Conservation (phyloP, 768 basidiomycete genomes). For the Trametes cubensis region DNA sequence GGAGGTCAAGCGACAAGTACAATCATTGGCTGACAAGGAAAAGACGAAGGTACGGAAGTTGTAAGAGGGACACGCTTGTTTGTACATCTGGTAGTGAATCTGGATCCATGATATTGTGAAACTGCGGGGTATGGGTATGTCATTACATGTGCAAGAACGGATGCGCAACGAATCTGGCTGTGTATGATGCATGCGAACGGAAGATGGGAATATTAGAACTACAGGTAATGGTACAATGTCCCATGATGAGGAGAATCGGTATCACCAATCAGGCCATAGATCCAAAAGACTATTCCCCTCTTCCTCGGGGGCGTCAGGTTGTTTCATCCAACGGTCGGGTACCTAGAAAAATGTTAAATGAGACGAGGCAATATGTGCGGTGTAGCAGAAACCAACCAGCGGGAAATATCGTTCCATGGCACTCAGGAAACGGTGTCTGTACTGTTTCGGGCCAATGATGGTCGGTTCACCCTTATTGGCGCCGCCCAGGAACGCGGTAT, state of each 20-base stretch:
- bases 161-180: neutral
- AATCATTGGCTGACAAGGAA: slow-evolving; percentile 48
- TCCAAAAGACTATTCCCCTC: slow-evolving; percentile 49
- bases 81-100: slow-evolving; percentile 4
- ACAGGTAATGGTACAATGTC: slow-evolving; percentile 9
- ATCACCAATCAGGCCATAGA: slow-evolving; percentile 45
- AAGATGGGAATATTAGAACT: neutral
- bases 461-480: slow-evolving; percentile 89
- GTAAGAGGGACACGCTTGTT: slow-evolving; percentile 20
- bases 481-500: slow-evolving; percentile 86
- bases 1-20: slow-evolving; percentile 65
- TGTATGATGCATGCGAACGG: neutral
- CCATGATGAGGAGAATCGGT: neutral
- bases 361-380: neutral
- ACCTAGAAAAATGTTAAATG: slow-evolving; percentile 56
- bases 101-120: neutral
- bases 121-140: slow-evolving; percentile 1
- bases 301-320: slow-evolving; percentile 76
- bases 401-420: slow-evolving; percentile 93
- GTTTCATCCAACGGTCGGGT: slow-evolving; percentile 92
- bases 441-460: slow-evolving; percentile 94
- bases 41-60: slow-evolving; percentile 37
- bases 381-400: slow-evolving; percentile 51
- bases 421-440: slow-evolving; percentile 81
- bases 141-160: slow-evolving; percentile 10